phyloP scores from a whole-genome alignment of 225 moss, liverwort and hornwort genomes.

The Polytrichum commune region DNA sequence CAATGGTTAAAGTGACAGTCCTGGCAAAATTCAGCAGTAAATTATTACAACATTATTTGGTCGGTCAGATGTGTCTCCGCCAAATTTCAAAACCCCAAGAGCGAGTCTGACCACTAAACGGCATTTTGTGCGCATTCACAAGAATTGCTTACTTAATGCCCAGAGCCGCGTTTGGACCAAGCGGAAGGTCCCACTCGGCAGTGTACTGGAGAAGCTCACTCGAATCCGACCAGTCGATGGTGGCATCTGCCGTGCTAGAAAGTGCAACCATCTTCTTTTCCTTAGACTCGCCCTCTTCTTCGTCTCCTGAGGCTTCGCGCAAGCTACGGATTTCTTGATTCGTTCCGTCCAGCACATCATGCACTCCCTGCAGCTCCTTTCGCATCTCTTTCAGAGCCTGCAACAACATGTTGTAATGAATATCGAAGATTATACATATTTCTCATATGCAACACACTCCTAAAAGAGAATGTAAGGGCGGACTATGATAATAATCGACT shows the following conservation, averaged over 20 bases:
- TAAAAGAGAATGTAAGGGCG: no score
- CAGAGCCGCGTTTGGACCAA: background rate
- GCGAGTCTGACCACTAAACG: no score
- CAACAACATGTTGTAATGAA: background rate
- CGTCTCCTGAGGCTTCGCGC: background rate
- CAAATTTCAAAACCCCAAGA: no score
- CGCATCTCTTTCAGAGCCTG: background rate
- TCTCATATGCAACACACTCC: no score
- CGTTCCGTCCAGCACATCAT: constrained; percentile 5
- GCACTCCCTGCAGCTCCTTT: constrained; percentile 9
- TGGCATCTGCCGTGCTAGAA: constrained; percentile 4
- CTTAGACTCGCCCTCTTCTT: background rate
- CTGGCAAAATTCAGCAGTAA: background rate
- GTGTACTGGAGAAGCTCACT: constrained; percentile 5
- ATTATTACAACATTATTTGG: no score
- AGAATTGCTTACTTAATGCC: background rate
- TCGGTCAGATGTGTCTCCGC: no score
- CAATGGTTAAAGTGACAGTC: background rate
- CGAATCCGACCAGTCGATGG: background rate
- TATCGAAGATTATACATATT: no score
- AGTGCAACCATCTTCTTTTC: background rate
- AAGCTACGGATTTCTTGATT: background rate
- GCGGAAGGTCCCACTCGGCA: constrained; percentile 3
- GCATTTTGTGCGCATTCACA: no score
- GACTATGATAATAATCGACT: no score